A percentile compares a stretch with the other conserved stretches of the same genome.
These are phyloP conservation scores for Hymenochaete sp. DNA, from an alignment of 1,284 basidiomycete genomes.

Conservation along the genomic window DNA sequence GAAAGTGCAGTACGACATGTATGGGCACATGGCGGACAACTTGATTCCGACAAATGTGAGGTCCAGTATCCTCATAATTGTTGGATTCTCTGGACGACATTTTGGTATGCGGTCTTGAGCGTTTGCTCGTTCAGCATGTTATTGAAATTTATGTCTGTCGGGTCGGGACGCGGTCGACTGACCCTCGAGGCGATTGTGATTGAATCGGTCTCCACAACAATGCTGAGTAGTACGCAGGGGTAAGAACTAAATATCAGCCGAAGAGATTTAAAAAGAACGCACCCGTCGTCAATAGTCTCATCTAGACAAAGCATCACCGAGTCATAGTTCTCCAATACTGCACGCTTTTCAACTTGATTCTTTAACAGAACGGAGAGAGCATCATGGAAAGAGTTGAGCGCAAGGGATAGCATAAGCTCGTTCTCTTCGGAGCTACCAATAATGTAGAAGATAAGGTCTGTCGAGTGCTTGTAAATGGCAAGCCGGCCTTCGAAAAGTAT, in stretches of 20 bases:
- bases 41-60: too few species aligned
- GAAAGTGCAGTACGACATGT: too few species aligned
- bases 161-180: conserved; percentile 86
- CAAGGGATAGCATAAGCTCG: conserved; percentile 89
- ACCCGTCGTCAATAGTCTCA: conserved; percentile 98
- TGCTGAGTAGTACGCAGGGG: conserved; percentile 46
- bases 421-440: conserved; percentile 87
- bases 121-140: conserved; percentile 99
- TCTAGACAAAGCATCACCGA: conserved; percentile 89
- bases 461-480: conserved; percentile 88
- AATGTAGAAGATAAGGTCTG: conserved; percentile 95
- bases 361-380: conserved; percentile 80
- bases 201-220: conserved; percentile 96
- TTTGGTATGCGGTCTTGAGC: conserved; percentile 85
- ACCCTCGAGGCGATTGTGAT: conserved; percentile 93
- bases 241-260: background rate
- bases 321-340: conserved; percentile 92
- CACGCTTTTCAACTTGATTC: conserved; percentile 92
- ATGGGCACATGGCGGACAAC: background rate
- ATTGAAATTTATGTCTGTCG: conserved; percentile 91
- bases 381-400: conserved; percentile 81
- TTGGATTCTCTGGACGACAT: conserved; percentile 61
- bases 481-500: conserved; percentile 88
- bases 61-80: too few species aligned
- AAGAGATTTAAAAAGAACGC: conserved; percentile 27